Evolutionary conservation across 257 asterid genomes (phyloP), one percentile per base, ranked within the genome.

Genomic region (Capsicum baccatum): DNA sequence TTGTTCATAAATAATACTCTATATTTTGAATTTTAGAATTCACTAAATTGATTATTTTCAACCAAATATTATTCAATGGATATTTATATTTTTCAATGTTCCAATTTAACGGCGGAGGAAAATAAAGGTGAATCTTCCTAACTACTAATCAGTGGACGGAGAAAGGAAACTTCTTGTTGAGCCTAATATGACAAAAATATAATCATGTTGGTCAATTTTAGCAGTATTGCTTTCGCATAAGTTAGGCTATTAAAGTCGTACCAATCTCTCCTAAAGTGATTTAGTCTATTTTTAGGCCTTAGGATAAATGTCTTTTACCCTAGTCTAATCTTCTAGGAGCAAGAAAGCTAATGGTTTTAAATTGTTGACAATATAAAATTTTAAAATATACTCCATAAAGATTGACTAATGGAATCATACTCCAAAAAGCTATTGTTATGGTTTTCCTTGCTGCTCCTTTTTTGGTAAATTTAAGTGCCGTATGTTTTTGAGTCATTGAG

Each of bases 21-120:
- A 58, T 58, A 58, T 58, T 17, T 58, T 58, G 26, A 39, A 42
- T 14, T 59, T 33, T 35, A 42, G 56, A 42, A 63, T 21, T 63
- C 11, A 19, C 8, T 4, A 26, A 3, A 70, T 8, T n/a, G 5
- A 5, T 9, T 57, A 15, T 11, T 37, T 6, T 1, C 2, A 71
- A 15, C 9, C 8, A 71, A 47, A 3, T 50, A 8, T n/a, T 71
- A 3, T 35, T 63, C 26, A 62, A 21, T 64, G 44, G 8, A 17
- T 10, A 10, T 11, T 47, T 73, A 47, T 47, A 3, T 47, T 73
- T 50, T 74, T 7, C 19, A 74, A 74, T 74, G 6, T 74, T 54
- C 44, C 44, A 74, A 50, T 48, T 16, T 76, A 71, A 85, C 87
- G 83, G 88, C 87, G 73, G 73, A 10, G 17, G 15, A 2, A 12